Evolutionary conservation across 208 protist species (phyloP), one percentile per base, ranked within the genome.

Genomic region (Trypanosoma conorhini): DNA sequence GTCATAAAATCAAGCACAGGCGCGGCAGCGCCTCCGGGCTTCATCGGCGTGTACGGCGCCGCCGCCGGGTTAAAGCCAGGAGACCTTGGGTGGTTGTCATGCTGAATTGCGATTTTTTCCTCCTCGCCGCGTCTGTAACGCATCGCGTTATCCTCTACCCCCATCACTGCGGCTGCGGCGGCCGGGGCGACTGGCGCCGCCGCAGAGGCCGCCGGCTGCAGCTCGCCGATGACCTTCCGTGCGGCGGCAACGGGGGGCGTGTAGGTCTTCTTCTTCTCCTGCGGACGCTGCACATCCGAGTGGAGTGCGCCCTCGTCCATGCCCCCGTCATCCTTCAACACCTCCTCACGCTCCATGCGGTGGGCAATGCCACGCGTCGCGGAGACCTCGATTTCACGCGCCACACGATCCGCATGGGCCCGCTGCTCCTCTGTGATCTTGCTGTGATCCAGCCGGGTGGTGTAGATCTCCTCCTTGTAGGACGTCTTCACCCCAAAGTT

Each of bases 391-490:
- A 97, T 97, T 56, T 92, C 86, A 33, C 81, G 79, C 8, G 89
- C 90, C 0, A 91, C 65, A 51, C 80, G 80, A 30, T 94, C 89
- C 1, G 91, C 91, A 52, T 87, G 70, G 8, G 67, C 76, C 24
- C 81, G 51, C 70, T 92, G 78, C 68, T 94, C 93, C 67, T 85
- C 81, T 22, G 81, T 87, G 30, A 96, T 67, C 79, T 86, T 87
- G 55, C 74, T 77, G 64, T 83, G 81, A 69, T 96, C 88, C 62
- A 97, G 78, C 48, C 80, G 81, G n/a, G 91, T 97, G 57, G 93
- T 97, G 82, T 97, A 97, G 19, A 88, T 26, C 28, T 90, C 81
- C 61, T 97, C 93, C 54, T 78, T 74, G 79, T 96, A 97, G 17
- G 89, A 94, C n/a, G 87, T 87, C 71, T 75, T 81, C 12, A 94